Evolutionary conservation across 2,329 filamentous ascomycete genomes (phyloP), one percentile per base, ranked within the genome.

Genomic region (Fusarium sp.): DNA sequence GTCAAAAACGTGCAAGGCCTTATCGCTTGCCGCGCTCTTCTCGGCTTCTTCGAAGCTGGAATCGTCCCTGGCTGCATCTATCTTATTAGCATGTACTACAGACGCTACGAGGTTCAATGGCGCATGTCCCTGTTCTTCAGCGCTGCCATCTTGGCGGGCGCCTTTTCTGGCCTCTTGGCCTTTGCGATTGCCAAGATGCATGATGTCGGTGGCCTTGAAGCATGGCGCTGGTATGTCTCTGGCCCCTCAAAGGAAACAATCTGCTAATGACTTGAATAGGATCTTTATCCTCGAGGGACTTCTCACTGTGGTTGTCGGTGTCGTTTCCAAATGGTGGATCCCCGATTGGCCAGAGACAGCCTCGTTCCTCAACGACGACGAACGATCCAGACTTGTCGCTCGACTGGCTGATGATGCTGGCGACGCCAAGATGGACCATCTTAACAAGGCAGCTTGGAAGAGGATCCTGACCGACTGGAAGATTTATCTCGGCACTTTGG

Each of bases 331-430:
- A 82, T 95, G 90, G 84, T 84, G 90, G 71, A 88, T 97, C 1
- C 87, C 93, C 71, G 93, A 97, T 77, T 97, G 94, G 75, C 94
- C 94, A 0, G 93, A 94, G 73, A 89, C 92, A 3, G 44, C 44
- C 10, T 27, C 25, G 19, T 97, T 97, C 78, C 85, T 97, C n/a
- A 90, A 88, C 0, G 87, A 90, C 7, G 87, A 89, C 35, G 93
- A 97, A 75, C 88, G 92, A 9, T 87, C 86, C 1, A 90, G 94
- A 51, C 92, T 96, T 0, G 82, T 94, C 5, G 87, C 88, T 15
- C 88, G 94, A 0, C 83, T 97, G 16, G 90, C 52, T 8, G 52
- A 46, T 6, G 61, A 64, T 2, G 41, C 54, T 0, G 51, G 56
- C 0, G 67, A 56, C 5, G 68, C 66, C 0, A 64, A n/a, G 33